Evolutionary conservation across 2,329 filamentous ascomycete genomes (phyloP).

Genomic region (Monosporascus sp.): DNA sequence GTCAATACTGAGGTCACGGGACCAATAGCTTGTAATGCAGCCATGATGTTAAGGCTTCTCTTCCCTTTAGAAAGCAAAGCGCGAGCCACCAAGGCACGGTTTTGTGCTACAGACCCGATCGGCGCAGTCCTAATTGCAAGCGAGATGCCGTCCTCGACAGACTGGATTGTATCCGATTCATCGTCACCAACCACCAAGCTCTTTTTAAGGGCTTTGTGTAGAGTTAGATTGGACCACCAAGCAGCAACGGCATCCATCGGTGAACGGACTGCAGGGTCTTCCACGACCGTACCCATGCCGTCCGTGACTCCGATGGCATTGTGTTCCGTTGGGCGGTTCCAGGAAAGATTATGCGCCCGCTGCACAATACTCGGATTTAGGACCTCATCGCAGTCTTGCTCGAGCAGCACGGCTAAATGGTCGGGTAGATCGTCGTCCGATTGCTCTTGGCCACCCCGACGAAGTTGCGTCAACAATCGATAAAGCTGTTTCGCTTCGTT

Average conservation of each 20-base stretch:
- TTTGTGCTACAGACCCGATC: slow-evolving; percentile 66
- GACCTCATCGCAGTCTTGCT: slow-evolving; percentile 76
- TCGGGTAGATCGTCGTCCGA: slow-evolving; percentile 66
- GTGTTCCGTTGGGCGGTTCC: slow-evolving; percentile 71
- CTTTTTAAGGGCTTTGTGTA: slow-evolving; percentile 63
- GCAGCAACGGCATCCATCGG: slow-evolving; percentile 86
- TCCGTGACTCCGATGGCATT: slow-evolving; percentile 58
- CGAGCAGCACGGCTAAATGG: slow-evolving; percentile 69
- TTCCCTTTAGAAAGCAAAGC: slow-evolving; percentile 50
- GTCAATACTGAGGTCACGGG: slow-evolving; percentile 32
- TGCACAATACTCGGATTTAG: slow-evolving; percentile 73
- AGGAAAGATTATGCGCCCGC: slow-evolving; percentile 82
- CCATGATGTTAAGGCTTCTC: slow-evolving; percentile 50
- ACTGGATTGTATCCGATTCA: slow-evolving; percentile 31
- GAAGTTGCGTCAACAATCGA: slow-evolving; percentile 38
- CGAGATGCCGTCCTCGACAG: slow-evolving; percentile 46
- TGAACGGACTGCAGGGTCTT: slow-evolving; percentile 78
- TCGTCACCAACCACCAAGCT: slow-evolving; percentile 53
- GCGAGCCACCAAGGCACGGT: slow-evolving; percentile 53
- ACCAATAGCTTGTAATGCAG: slow-evolving; percentile 47
- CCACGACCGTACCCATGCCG: slow-evolving; percentile 76
- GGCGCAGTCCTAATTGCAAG: slow-evolving; percentile 71
- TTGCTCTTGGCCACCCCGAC: slow-evolving; percentile 34
- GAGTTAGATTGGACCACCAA: slow-evolving; percentile 75
- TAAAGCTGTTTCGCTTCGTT: slow-evolving; percentile 68